Evolutionary conservation across 139 green algal genomes (phyloP).

Genomic region (Raphidocelis subcapitata): DNA sequence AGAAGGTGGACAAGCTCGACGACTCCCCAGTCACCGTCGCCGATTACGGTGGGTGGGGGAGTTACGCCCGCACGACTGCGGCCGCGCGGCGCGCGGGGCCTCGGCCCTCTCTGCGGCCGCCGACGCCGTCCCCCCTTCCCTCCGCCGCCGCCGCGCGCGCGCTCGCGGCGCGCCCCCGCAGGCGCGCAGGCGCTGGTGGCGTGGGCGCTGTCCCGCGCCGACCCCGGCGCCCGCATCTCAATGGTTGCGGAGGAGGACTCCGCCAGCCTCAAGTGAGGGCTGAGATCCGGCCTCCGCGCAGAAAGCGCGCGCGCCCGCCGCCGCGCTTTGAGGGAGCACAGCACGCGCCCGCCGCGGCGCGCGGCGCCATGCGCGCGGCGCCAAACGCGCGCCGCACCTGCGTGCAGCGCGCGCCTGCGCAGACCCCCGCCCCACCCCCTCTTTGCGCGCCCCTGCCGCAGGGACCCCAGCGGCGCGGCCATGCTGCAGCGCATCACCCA

Average conservation of each 20-base stretch:
- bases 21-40: conserved; percentile 92
- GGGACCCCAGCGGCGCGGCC: conserved; percentile 37
- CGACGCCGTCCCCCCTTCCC: neutral
- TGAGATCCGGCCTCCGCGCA: no score
- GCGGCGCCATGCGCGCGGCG: no score
- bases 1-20: conserved; percentile 83
- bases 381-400: no score
- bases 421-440: no score
- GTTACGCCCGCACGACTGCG: neutral
- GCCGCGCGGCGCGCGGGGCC: neutral
- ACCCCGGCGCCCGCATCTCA: conserved; percentile 47
- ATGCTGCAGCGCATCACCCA: conserved; percentile 85
- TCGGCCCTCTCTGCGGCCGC: neutral
- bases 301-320: no score
- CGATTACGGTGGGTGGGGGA: conserved; percentile 77
- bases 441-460: conserved; percentile 5
- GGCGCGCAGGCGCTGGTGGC: conserved; percentile 90
- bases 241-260: conserved; percentile 94
- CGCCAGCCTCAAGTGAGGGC: conserved; percentile 55
- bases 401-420: no score
- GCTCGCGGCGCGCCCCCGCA: conserved; percentile 21
- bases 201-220: conserved; percentile 71
- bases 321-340: neutral
- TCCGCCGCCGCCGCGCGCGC: neutral
- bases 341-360: no score